These are phyloP conservation scores for Nicotiana tomentosiformis DNA, from an alignment of 257 asterid genomes.

Conservation along the genomic window DNA sequence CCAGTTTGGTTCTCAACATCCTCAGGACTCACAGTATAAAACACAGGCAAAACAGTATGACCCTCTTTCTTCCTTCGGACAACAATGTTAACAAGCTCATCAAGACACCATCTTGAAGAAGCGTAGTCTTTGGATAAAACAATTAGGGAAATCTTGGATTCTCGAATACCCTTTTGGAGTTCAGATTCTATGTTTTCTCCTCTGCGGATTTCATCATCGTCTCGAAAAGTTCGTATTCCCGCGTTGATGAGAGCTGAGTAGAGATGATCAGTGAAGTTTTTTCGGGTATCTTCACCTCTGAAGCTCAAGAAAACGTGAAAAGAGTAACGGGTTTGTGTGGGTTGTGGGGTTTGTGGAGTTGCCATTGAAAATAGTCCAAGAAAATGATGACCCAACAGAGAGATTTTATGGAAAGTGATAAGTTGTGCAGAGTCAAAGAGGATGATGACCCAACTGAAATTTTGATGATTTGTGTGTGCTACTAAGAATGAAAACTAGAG, in stretches of 20 bases:
- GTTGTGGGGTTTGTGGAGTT: neutral
- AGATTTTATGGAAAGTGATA: neutral
- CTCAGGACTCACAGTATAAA: constrained; percentile 15
- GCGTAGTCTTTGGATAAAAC: constrained; percentile 18
- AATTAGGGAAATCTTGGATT: constrained; percentile 13
- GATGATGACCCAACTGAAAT: neutral
- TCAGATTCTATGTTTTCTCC: constrained; percentile 16
- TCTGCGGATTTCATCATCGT: constrained; percentile 18
- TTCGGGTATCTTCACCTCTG: constrained; percentile 21
- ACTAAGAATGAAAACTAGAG: neutral
- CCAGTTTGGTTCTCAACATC: constrained; percentile 14
- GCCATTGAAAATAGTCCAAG: neutral
- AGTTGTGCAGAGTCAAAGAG: neutral
- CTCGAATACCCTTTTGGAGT: constrained; percentile 14
- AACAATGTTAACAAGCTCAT: constrained; percentile 18
- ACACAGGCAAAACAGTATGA: constrained; percentile 13
- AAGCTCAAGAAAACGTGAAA: constrained; percentile 20
- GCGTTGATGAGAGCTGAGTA: constrained; percentile 16
- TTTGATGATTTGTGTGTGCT: neutral
- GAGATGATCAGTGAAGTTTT: constrained; percentile 19
- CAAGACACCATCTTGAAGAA: constrained; percentile 23
- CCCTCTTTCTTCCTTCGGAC: constrained; percentile 5
- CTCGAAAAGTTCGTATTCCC: constrained; percentile 17
- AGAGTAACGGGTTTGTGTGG: neutral
- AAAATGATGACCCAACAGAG: neutral